phyloP scores from a whole-genome alignment of 2,329 filamentous ascomycete species.

The Davidsoniella eucalypti region DNA sequence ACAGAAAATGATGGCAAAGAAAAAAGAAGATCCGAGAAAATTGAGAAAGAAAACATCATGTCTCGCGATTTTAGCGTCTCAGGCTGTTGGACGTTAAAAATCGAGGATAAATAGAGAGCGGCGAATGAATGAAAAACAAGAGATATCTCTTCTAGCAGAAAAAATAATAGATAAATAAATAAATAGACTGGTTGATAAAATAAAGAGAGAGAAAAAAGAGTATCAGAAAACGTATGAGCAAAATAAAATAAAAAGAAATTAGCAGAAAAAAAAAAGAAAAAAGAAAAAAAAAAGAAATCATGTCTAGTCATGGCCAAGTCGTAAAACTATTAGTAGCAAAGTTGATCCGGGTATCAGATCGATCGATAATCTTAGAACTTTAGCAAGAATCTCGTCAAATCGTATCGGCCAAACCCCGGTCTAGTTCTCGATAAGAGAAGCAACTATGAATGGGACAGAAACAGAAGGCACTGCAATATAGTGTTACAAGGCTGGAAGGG shows the following conservation, averaged over 20 bases:
- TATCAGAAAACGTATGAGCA: not conserved
- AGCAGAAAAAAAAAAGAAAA: conserved; percentile 13
- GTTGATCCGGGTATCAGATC: not conserved
- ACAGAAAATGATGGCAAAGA: not conserved
- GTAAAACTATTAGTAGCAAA: conserved; percentile 13
- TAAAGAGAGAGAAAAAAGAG: not conserved
- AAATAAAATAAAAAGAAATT: conserved; percentile 12
- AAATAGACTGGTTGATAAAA: too few species aligned
- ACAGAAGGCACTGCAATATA: conserved; percentile 12
- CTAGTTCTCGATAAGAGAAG: too few species aligned
- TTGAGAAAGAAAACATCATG: not conserved
- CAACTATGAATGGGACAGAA: conserved; percentile 12
- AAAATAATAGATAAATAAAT: conserved; percentile 8
- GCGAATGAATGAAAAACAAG: not conserved
- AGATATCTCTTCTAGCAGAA: conserved; percentile 14
- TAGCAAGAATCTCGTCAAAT: conserved; percentile 10
- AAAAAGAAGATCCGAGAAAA: not conserved
- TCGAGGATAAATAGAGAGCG: conserved; percentile 8
- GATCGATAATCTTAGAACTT: too few species aligned
- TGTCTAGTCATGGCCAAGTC: conserved; percentile 17
- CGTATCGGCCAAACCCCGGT: conserved; percentile 5
- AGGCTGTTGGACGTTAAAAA: not conserved
- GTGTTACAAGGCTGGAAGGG: conserved; percentile 10
- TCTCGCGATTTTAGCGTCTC: conserved; percentile 8
- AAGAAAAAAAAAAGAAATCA: conserved; percentile 15